Evolutionary conservation across 2,329 filamentous ascomycete genomes (phyloP).

Genomic region (Ramularia endophylla): DNA sequence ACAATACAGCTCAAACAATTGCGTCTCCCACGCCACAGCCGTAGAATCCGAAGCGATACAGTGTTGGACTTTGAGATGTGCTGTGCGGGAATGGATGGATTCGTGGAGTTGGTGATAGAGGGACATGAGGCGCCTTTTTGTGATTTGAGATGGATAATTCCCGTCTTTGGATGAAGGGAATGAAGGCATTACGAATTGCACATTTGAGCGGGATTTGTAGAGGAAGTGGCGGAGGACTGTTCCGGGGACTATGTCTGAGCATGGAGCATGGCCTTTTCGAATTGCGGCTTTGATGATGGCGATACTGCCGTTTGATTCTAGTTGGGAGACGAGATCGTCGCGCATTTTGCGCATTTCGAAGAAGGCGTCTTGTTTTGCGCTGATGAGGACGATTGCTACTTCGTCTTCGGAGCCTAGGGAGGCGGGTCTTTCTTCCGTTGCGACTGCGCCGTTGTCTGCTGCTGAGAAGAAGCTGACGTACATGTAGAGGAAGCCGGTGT

Average conservation of each 20-base stretch:
- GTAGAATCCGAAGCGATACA: conserved; percentile 67
- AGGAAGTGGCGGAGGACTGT: conserved; percentile 83
- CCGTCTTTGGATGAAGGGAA: conserved; percentile 61
- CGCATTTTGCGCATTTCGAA: conserved; percentile 75
- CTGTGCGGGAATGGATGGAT: conserved; percentile 74
- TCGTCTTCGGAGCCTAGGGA: conserved; percentile 47
- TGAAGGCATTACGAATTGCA: conserved; percentile 91
- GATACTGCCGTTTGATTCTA: conserved; percentile 70
- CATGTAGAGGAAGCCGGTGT: conserved; percentile 95
- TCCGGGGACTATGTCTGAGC: conserved; percentile 71
- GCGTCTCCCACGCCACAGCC: conserved; percentile 84
- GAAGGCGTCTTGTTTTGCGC: conserved; percentile 87
- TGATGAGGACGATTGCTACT: conserved; percentile 89
- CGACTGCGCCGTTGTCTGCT: conserved; percentile 27
- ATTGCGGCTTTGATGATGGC: conserved; percentile 67
- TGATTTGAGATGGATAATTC: conserved; percentile 12
- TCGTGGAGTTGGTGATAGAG: conserved; percentile 82
- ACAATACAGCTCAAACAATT: conserved; percentile 89
- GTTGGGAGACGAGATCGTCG: conserved; percentile 58
- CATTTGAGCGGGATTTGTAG: conserved; percentile 90
- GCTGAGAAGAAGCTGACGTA: conserved; percentile 86
- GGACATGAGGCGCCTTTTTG: conserved; percentile 58
- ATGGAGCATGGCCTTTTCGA: conserved; percentile 61
- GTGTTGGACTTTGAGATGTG: conserved; percentile 82
- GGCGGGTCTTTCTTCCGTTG: conserved; percentile 30